Evolutionary conservation across 1,284 basidiomycete genomes (phyloP), one percentile per base, ranked within the genome.

Genomic region (Melampsora larici-populina): DNA sequence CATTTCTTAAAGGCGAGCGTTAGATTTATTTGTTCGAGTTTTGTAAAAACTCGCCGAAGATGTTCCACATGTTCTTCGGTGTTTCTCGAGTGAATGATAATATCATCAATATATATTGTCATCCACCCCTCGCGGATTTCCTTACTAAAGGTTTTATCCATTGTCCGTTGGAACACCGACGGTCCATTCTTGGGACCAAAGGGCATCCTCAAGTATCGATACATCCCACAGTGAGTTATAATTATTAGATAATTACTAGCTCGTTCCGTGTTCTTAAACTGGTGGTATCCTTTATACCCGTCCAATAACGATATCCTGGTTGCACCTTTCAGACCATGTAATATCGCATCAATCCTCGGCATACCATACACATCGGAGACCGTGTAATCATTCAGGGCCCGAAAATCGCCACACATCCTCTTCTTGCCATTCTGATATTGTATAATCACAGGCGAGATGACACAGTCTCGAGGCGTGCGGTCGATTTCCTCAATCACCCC

Each of bases 61-160:
- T 62, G 26, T 11, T 62, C 24, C 58, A 15, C 15, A 21, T 62
- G 26, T 62, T 62, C 24, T 24, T 21, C 26, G 24, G 9, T 62
- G 13, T 21, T n/a, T n/a, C n/a, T n/a, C n/a, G n/a, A n/a, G n/a
- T n/a, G n/a, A n/a, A n/a, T n/a, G n/a, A n/a, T n/a, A n/a, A n/a
- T n/a, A n/a, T n/a, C n/a, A n/a, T n/a, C n/a, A n/a, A n/a, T n/a
- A n/a, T n/a, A n/a, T n/a, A n/a, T n/a, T n/a, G n/a, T n/a, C n/a
- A n/a, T n/a, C n/a, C n/a, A n/a, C n/a, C n/a, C n/a, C n/a, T n/a
- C n/a, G n/a, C n/a, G n/a, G n/a, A n/a, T n/a, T n/a, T n/a, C n/a
- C n/a, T n/a, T n/a, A n/a, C n/a, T n/a, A 62, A 62, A 62, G 15
- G 58, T 62, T 21, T 17, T 62, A 26, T 62, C 26, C 58, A 62